Conservation (phyloP, 192 early-diverging fungal species). For the Allomyces arbusculus region DNA sequence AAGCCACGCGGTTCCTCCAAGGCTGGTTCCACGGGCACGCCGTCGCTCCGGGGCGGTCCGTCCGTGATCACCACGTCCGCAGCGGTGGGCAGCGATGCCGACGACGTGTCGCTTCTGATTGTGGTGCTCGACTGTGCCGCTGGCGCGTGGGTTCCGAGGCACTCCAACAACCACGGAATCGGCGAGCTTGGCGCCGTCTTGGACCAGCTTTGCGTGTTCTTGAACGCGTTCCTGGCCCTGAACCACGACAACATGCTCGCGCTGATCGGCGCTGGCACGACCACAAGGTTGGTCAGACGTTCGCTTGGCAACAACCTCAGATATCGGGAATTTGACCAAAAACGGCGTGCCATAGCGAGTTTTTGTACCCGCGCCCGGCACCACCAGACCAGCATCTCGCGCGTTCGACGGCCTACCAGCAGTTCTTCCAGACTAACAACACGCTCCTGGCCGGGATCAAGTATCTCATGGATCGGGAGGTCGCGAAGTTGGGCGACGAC, state of each 20-base stretch:
- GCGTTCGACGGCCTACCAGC: slow-evolving; percentile 25
- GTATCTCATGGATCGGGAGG: slow-evolving; percentile 12
- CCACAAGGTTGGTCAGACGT: neutral
- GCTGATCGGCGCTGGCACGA: slow-evolving; percentile 33
- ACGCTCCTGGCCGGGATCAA: slow-evolving; percentile 20
- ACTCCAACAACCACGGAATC: neutral
- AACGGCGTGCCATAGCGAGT: slow-evolving; percentile 6
- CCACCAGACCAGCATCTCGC: neutral
- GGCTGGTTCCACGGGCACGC: too few relatives aligned
- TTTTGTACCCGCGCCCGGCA: slow-evolving; percentile 11
- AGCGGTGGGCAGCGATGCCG: neutral
- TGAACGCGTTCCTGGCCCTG: slow-evolving; percentile 82
- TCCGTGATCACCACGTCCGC: neutral
- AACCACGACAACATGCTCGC: slow-evolving; percentile 75
- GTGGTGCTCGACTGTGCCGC: slow-evolving; percentile 8
- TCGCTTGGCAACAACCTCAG: neutral
- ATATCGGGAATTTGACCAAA: neutral
- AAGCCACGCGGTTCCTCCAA: neutral
- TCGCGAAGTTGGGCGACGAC: slow-evolving; percentile 3
- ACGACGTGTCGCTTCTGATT: neutral
- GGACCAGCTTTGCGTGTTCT: slow-evolving; percentile 59
- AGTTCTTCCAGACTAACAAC: slow-evolving; percentile 28
- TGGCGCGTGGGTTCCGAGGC: neutral
- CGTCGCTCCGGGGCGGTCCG: too few relatives aligned
- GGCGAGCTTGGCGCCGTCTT: slow-evolving; percentile 9